Evolutionary conservation across 2,329 filamentous ascomycete genomes (phyloP).

Genomic region (Trichoderma atroviride): DNA sequence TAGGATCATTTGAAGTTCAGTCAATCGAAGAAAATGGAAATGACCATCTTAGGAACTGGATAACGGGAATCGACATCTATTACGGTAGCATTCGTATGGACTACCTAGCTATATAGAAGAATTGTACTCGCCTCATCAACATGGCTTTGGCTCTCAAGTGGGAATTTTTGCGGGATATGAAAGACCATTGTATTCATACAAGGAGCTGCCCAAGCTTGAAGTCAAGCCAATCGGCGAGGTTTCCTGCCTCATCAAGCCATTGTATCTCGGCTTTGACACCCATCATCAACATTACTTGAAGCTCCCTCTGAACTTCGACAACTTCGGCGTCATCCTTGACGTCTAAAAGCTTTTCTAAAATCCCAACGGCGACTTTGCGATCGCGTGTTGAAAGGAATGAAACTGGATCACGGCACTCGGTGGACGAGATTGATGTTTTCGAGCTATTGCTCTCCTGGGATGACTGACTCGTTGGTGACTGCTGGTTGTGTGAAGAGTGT

Average conservation of each 20-base stretch:
- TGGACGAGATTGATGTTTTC: conserved; percentile 34
- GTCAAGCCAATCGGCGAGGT: conserved; percentile 56
- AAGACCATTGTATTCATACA: not conserved
- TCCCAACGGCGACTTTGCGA: conserved; percentile 56
- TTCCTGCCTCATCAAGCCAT: conserved; percentile 60
- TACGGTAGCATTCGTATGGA: not conserved
- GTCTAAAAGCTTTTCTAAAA: conserved; percentile 51
- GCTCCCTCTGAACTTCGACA: conserved; percentile 52
- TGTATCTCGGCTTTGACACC: conserved; percentile 80
- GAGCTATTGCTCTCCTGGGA: not conserved
- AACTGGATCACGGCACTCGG: conserved; percentile 36
- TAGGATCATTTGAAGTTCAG: not conserved
- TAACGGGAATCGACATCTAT: not conserved
- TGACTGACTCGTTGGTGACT: conserved; percentile 20
- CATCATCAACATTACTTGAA: conserved; percentile 74
- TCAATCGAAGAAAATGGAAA: not conserved
- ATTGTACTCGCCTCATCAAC: no score
- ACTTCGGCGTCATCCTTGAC: conserved; percentile 38
- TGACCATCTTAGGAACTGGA: not conserved
- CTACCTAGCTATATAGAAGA: not conserved
- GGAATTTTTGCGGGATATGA: not conserved
- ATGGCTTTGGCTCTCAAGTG: not conserved
- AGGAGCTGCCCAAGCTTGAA: conserved; percentile 38
- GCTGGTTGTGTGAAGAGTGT: not conserved
- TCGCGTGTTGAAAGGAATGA: conserved; percentile 56